Percentiles rank a stretch among this genome's conserved stretches.
These are phyloP conservation scores for Salix arbutifolia DNA, from an alignment of 345 rosid species.

Conservation along the genomic window DNA sequence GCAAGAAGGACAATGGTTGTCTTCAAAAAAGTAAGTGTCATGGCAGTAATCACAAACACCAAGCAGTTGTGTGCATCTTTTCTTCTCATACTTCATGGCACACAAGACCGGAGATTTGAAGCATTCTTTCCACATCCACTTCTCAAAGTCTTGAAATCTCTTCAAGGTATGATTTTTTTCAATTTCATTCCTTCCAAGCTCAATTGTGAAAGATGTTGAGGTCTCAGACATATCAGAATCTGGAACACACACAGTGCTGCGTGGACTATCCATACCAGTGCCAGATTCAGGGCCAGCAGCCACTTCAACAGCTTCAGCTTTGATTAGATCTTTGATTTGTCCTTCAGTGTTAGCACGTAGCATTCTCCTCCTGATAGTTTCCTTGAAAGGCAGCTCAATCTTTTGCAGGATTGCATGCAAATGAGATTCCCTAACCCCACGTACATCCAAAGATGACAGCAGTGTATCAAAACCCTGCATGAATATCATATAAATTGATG, in stretches of 20 bases:
- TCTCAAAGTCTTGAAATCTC: constrained; percentile 72
- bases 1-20: constrained; percentile 50
- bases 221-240: constrained; percentile 48
- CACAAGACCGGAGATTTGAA: constrained; percentile 30
- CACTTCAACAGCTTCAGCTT: constrained; percentile 28
- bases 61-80: constrained; percentile 45
- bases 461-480: constrained; percentile 67
- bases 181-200: constrained; percentile 44
- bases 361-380: constrained; percentile 42
- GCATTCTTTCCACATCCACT: constrained; percentile 75
- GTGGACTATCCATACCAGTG: constrained; percentile 29
- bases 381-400: constrained; percentile 66
- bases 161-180: constrained; percentile 43
- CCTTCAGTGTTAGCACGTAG: not conserved
- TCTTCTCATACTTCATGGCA: constrained; percentile 56
- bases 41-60: constrained; percentile 51
- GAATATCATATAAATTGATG: not conserved
- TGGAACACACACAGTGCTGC: constrained; percentile 33
- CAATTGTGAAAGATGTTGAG: constrained; percentile 58
- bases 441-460: constrained; percentile 64
- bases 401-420: constrained; percentile 62
- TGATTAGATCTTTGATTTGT: constrained; percentile 13
- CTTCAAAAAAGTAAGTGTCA: constrained; percentile 40
- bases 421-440: constrained; percentile 77
- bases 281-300: constrained; percentile 14